phyloP scores from a whole-genome alignment of 768 basidiomycete species.

The Ramaria rubella region DNA sequence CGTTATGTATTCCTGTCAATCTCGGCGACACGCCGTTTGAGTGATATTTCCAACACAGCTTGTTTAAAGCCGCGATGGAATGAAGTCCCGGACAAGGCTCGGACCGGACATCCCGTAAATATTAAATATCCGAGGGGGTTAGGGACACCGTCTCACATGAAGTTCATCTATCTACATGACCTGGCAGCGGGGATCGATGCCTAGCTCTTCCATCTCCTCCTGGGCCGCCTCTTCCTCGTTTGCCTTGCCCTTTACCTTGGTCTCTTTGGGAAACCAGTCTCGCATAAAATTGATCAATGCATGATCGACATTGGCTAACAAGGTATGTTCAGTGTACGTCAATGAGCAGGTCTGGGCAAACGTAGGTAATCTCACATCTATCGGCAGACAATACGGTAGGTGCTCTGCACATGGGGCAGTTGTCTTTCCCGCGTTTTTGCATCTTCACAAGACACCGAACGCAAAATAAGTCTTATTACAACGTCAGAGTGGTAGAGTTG shows the following conservation, averaged over 20 bases:
- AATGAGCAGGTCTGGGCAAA: background rate
- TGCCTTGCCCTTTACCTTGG: conserved; percentile 61
- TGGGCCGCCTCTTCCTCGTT: conserved; percentile 69
- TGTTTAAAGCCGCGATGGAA: no score
- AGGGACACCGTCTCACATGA: no score
- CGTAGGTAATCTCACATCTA: conserved; percentile 45
- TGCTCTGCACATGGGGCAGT: conserved; percentile 83
- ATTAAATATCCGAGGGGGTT: no score
- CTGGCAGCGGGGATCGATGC: conserved; percentile 29
- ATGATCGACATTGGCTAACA: conserved; percentile 69
- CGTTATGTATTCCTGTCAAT: no score
- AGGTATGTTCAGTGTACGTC: background rate
- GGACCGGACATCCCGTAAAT: no score
- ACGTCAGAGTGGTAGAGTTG: background rate
- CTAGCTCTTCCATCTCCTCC: conserved; percentile 64
- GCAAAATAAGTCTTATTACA: conserved; percentile 19
- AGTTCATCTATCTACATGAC: no score
- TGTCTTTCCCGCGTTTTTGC: conserved; percentile 68
- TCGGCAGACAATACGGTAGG: conserved; percentile 72
- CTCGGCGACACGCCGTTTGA: no score
- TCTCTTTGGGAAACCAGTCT: conserved; percentile 87
- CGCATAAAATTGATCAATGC: conserved; percentile 80
- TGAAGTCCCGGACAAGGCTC: no score
- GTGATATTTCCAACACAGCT: no score
- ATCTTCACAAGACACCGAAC: conserved; percentile 75